Conservation (phyloP, 2,329 filamentous ascomycete species). For the Ascochyta pisi region DNA sequence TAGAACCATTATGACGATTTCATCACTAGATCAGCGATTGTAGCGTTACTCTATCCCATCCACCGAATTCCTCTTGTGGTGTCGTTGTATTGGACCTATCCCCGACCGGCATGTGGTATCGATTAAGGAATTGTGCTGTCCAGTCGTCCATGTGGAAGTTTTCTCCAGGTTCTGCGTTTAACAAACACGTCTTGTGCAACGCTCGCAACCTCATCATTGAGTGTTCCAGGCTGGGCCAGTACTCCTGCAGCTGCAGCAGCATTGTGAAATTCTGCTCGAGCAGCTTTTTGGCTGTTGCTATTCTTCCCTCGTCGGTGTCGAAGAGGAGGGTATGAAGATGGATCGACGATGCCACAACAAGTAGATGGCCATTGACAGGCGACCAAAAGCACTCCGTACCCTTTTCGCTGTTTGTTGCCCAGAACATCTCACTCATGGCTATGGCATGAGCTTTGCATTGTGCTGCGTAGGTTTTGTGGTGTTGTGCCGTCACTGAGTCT, state of each 20-base stretch:
- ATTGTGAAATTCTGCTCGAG: slow-evolving; percentile 9
- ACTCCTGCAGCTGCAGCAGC: slow-evolving; percentile 10
- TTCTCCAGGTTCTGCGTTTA: slow-evolving; percentile 7
- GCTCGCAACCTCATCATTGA: slow-evolving; percentile 9
- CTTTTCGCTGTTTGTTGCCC: neutral
- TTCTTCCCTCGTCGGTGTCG: neutral
- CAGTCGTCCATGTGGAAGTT: slow-evolving; percentile 10
- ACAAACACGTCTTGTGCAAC: slow-evolving; percentile 8
- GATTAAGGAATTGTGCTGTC: slow-evolving; percentile 11
- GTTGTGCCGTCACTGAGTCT: neutral
- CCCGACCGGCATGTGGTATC: slow-evolving; percentile 11
- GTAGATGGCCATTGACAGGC: slow-evolving; percentile 7
- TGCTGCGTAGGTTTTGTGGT: neutral
- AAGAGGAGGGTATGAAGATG: slow-evolving; percentile 11
- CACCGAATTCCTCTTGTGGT: neutral
- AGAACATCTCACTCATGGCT: slow-evolving; percentile 9
- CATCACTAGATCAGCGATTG: slow-evolving; percentile 2
- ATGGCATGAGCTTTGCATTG: slow-evolving; percentile 9
- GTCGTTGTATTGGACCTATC: slow-evolving; percentile 5
- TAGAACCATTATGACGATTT: neutral
- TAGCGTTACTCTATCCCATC: slow-evolving; percentile 8
- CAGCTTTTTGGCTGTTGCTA: neutral
- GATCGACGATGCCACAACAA: slow-evolving; percentile 11
- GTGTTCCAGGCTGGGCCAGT: slow-evolving; percentile 10
- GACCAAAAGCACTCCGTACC: slow-evolving; percentile 13